Evolutionary conservation across 2,329 filamentous ascomycete genomes (phyloP).

Genomic region (Periconia sp.): DNA sequence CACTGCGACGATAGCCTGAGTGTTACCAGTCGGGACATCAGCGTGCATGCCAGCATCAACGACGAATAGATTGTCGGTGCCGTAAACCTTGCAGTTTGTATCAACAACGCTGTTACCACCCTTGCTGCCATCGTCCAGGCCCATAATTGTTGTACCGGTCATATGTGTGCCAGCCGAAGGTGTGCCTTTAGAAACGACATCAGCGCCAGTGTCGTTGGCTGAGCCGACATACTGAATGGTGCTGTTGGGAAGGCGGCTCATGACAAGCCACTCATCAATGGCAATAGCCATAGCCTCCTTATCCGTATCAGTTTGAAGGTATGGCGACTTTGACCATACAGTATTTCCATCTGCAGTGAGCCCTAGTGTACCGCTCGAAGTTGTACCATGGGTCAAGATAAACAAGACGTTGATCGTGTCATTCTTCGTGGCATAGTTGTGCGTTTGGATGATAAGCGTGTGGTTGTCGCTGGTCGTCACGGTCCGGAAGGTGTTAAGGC

Average conservation of each 20-base stretch:
- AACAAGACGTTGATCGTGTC: slow-evolving; percentile 21
- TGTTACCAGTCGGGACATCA: slow-evolving; percentile 70
- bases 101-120: slow-evolving; percentile 67
- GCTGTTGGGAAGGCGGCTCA: slow-evolving; percentile 18
- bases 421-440: slow-evolving; percentile 40
- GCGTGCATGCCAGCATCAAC: slow-evolving; percentile 73
- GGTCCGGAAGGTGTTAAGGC: slow-evolving; percentile 52
- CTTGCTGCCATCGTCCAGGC: slow-evolving; percentile 60
- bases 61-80: slow-evolving; percentile 39
- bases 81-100: slow-evolving; percentile 66
- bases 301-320: slow-evolving; percentile 54
- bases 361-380: slow-evolving; percentile 24
- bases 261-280: slow-evolving; percentile 47
- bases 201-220: slow-evolving; percentile 47
- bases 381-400: slow-evolving; percentile 23
- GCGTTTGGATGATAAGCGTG: slow-evolving; percentile 44
- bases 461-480: slow-evolving; percentile 44
- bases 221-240: slow-evolving; percentile 19
- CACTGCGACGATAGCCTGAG: slow-evolving; percentile 66
- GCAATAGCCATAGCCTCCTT: slow-evolving; percentile 47
- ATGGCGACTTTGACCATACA: slow-evolving; percentile 52
- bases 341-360: slow-evolving; percentile 36
- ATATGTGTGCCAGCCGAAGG: slow-evolving; percentile 39
- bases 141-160: slow-evolving; percentile 53
- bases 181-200: slow-evolving; percentile 38